Evolutionary conservation across 2,329 filamentous ascomycete genomes (phyloP), one percentile per base, ranked within the genome.

Genomic region (Fusarium liriodendri): DNA sequence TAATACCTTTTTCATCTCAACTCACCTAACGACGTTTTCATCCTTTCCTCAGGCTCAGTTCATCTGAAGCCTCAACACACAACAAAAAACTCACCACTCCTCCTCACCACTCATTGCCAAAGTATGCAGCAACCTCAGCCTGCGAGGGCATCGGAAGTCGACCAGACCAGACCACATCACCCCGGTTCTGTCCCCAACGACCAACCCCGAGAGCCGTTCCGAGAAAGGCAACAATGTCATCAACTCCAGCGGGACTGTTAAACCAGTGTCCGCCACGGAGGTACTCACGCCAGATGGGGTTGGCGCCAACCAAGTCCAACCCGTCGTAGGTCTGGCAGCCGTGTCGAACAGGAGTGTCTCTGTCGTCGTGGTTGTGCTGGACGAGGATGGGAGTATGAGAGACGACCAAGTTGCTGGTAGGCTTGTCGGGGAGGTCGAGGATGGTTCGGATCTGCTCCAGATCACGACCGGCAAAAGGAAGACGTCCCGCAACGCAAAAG

Each of bases 351-450:
- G 79, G 72, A 0, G 87, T 82, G 5, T 84, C 71, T 1, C 81
- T 78, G 66, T 87, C 85, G 64, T 87, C 83, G 7, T 71, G 66
- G 63, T 83, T 86, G 71, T 88, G 86, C 59, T 85, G 80, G 1
- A 87, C 74, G 63, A 88, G 78, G 7, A 85, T 71, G 0, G 85
- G 86, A 62, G 85, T 87, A 29, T 81, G 79, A 25, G 71, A 70
- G 22, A 86, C 16, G 3, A 84, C 76, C 6, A 78, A 72, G 58
- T 82, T 72, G 45, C 80, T 73, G 8, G 45, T 71, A 0, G 79
- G 73, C 1, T 58, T 72, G 20, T 67, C 72, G 2, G 77, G 70
- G 27, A 84, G 58, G 3, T 71, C 74, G 6, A 87, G 71, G 1
- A 82, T 66, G 38, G 75, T 74, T 52, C 84, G 75, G 62, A 79